Conservation (phyloP, 192 early-diverging fungal species). For the Coemansia sp. region DNA sequence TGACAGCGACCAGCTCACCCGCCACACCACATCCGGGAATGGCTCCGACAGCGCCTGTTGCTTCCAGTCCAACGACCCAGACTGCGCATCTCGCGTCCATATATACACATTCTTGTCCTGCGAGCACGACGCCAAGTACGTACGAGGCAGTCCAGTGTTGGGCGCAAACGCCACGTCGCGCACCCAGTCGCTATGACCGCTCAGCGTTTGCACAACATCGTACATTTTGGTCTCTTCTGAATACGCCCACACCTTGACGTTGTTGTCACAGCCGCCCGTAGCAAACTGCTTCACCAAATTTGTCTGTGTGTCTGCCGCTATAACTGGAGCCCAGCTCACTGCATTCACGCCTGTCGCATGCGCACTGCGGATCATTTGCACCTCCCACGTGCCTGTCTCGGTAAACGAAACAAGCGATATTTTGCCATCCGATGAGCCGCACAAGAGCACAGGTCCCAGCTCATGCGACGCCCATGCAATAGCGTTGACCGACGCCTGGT, state of each 20-base stretch:
- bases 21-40: conserved; percentile 97
- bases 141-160: conserved; percentile 85
- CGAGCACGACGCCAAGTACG: conserved; percentile 89
- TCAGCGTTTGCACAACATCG: conserved; percentile 77
- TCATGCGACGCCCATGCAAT: conserved; percentile 98
- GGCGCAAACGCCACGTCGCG: conserved; percentile 97
- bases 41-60: conserved; percentile 72
- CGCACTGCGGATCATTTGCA: conserved; percentile 68
- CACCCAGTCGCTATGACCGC: conserved; percentile 97
- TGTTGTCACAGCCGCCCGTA: conserved; percentile 93
- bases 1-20: conserved; percentile 93
- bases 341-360: conserved; percentile 92
- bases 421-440: conserved; percentile 95
- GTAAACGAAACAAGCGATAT: conserved; percentile 89
- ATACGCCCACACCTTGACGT: conserved; percentile 90
- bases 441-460: conserved; percentile 85
- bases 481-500: conserved; percentile 95
- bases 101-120: conserved; percentile 97
- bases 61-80: conserved; percentile 65
- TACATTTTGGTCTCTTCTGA: conserved; percentile 75
- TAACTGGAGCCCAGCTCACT: conserved; percentile 94
- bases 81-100: conserved; percentile 81
- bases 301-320: conserved; percentile 60
- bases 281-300: conserved; percentile 77
- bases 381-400: conserved; percentile 88